Percentiles rank a stretch among this genome's conserved stretches.
Evolutionary conservation across 345 rosid genomes (phyloP).

Genomic region (Corchorus olitorius): DNA sequence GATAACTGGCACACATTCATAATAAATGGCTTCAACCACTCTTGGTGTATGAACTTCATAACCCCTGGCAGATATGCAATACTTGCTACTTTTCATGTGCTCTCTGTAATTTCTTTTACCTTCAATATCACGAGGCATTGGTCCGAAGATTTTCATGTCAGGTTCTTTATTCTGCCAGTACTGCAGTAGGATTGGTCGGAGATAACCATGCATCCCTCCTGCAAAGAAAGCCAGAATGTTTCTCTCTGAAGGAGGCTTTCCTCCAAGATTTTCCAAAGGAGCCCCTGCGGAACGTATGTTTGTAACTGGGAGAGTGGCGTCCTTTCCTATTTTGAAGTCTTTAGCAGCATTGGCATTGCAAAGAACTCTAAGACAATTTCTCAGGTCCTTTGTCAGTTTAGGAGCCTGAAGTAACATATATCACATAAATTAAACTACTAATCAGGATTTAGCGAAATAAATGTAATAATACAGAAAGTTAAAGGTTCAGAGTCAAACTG

Average conservation of each 20-base stretch:
- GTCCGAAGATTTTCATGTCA: conserved; percentile 83
- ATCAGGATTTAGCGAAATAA: neutral
- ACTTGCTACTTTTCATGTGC: conserved; percentile 84
- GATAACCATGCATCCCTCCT: conserved; percentile 84
- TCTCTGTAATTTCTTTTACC: conserved; percentile 67
- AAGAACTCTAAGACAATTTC: conserved; percentile 63
- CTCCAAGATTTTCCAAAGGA: conserved; percentile 66
- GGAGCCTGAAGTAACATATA: conserved; percentile 53
- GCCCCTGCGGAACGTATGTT: conserved; percentile 58
- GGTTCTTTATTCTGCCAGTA: conserved; percentile 72
- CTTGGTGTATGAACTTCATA: conserved; percentile 89
- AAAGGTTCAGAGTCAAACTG: neutral
- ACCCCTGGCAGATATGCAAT: conserved; percentile 89
- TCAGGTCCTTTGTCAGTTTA: conserved; percentile 53
- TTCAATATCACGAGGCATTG: conserved; percentile 60
- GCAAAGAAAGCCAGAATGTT: conserved; percentile 81
- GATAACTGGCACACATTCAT: conserved; percentile 86
- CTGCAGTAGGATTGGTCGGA: conserved; percentile 60
- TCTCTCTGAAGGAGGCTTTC: conserved; percentile 64
- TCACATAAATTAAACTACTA: conserved; percentile 21
- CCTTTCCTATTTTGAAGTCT: conserved; percentile 73
- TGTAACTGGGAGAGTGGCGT: conserved; percentile 74
- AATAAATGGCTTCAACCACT: conserved; percentile 69
- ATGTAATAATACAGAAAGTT: neutral
- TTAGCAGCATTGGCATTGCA: conserved; percentile 77